Evolutionary conservation across 2,329 filamentous ascomycete genomes (phyloP), one percentile per base, ranked within the genome.

Genomic region (Atkinsonella hypoxylon): DNA sequence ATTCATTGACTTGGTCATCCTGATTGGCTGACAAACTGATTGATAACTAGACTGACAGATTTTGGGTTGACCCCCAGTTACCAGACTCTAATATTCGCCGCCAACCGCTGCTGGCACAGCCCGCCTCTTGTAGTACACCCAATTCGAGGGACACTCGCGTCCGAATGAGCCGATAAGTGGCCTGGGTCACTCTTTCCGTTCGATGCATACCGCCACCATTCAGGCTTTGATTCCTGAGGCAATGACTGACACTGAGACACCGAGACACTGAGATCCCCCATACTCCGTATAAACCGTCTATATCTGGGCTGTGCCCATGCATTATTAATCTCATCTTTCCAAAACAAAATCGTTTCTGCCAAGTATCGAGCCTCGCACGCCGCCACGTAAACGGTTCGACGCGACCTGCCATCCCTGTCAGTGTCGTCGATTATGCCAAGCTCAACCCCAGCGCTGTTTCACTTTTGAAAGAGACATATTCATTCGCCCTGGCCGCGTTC

Each of bases 391-490:
- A 52, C 52, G 34, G 26, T 51, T 45, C 22, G 17, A 40, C 46
- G 42, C 30, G 30, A 42, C 51, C 51, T 26, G 11, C 40, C 34
- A 20, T 45, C 46, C 41, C 49, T 52, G 56, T 51, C 50, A 51
- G 55, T 58, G 56, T 57, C 31, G 30, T 34, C 43, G 32, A 4
- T 9, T 40, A 7, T 31, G 38, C 57, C 58, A 57, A 61, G 56
- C 54, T 58, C 56, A 56, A 59, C 55, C 58, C 55, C 51, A 52
- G 44, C 32, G 49, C 51, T 51, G 48, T 57, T 53, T 56, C 51
- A 56, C 45, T 31, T 53, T 55, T 26, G 7, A 58, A 60, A 59
- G 51, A 53, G 54, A 54, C 54, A 46, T 52, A 46, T 52, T 50
- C 57, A 47, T 52, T 53, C 57, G 22, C 53, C 54, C 54, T 51